Percentiles rank a stretch among this genome's conserved stretches.
phyloP scores from a whole-genome alignment of 2,329 filamentous ascomycete species.

The Graphilbum ipis-grandicollis region DNA sequence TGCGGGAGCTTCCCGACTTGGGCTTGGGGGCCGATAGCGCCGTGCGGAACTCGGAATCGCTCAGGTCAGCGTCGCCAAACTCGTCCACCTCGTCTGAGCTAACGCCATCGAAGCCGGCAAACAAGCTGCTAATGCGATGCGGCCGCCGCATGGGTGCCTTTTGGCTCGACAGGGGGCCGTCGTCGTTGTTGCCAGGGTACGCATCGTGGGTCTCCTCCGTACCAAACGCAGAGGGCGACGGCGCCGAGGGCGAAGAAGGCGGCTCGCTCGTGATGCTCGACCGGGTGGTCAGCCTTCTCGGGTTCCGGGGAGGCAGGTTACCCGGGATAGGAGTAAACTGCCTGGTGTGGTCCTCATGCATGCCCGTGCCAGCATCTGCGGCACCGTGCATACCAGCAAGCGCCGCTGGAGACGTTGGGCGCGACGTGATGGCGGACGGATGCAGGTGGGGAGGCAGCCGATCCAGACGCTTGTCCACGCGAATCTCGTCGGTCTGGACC shows the following conservation, averaged over 20 bases:
- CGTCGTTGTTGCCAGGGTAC: constrained; percentile 67
- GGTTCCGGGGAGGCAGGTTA: constrained; percentile 40
- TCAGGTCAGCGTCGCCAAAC: constrained; percentile 41
- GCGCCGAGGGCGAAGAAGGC: constrained; percentile 27
- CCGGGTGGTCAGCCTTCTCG: constrained; percentile 32
- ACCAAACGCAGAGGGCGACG: constrained; percentile 9
- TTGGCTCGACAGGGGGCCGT: constrained; percentile 49
- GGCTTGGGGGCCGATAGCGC: constrained; percentile 46
- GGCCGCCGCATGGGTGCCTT: constrained; percentile 48
- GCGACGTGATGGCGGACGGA: constrained; percentile 54
- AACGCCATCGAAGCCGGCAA: constrained; percentile 62
- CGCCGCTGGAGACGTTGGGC: constrained; percentile 34
- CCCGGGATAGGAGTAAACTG: constrained; percentile 34
- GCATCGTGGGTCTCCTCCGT: constrained; percentile 36
- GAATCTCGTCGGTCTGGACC: constrained; percentile 82
- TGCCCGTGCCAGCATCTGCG: constrained; percentile 10
- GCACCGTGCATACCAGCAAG: constrained; percentile 8
- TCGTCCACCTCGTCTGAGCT: constrained; percentile 52
- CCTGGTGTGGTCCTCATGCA: constrained; percentile 21
- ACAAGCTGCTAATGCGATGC: constrained; percentile 67
- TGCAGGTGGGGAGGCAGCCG: constrained; percentile 63
- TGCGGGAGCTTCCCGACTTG: constrained; percentile 15
- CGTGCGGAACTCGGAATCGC: constrained; percentile 51
- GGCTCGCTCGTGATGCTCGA: constrained; percentile 26
- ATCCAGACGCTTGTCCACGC: constrained; percentile 60